phyloP scores from a whole-genome alignment of 768 basidiomycete species.

The Boletellus ananas region DNA sequence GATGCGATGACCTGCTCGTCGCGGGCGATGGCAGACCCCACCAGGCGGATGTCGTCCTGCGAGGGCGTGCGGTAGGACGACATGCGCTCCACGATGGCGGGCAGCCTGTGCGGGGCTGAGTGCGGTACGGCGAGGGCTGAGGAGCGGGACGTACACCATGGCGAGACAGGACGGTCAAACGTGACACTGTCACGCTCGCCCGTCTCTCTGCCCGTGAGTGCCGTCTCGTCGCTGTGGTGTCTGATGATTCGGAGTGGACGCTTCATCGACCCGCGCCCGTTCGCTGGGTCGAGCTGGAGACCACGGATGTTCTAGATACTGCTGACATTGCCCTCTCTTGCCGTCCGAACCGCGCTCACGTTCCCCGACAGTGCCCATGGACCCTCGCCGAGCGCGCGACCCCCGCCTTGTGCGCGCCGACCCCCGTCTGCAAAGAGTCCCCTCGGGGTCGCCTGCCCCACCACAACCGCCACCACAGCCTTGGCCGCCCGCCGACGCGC shows the following conservation, averaged over 20 bases:
- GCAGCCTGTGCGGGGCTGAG: constrained; percentile 7
- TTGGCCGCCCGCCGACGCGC: constrained; percentile 21
- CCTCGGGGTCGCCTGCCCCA: constrained; percentile 36
- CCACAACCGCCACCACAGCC: constrained; percentile 22
- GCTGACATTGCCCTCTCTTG: constrained; percentile 54
- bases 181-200: constrained; percentile 19
- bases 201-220: constrained; percentile 20
- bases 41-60: constrained; percentile 17
- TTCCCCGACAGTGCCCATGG: constrained; percentile 44
- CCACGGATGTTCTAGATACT: constrained; percentile 89
- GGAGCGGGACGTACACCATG: constrained; percentile 9
- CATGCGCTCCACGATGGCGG: constrained; percentile 12
- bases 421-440: constrained; percentile 55
- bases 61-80: constrained; percentile 17
- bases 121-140: background rate
- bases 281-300: constrained; percentile 70
- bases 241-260: constrained; percentile 95
- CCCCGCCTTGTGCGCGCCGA: constrained; percentile 73
- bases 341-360: constrained; percentile 12
- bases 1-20: constrained; percentile 41
- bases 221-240: constrained; percentile 3
- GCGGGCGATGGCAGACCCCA: constrained; percentile 22
- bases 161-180: background rate
- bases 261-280: constrained; percentile 61
- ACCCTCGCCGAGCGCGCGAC: constrained; percentile 77